These are phyloP conservation scores for Secale cereale DNA, from an alignment of 176 grass and related monocot species.

Conservation along the genomic window DNA sequence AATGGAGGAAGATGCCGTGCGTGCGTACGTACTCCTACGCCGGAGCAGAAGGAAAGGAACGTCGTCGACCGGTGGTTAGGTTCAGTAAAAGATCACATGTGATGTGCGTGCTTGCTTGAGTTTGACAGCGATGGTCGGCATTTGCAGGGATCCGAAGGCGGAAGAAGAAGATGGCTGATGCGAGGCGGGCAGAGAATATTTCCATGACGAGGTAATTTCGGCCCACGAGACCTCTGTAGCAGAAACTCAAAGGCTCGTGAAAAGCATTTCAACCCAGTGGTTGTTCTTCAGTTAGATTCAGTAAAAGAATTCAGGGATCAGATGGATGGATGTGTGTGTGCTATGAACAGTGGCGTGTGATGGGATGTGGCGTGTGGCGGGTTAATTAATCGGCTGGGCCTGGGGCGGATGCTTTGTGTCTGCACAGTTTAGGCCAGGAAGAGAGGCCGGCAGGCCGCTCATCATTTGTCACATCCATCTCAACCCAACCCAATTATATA, in stretches of 20 bases:
- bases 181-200: background rate
- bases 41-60: too few relatives aligned
- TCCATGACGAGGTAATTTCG: background rate
- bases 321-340: background rate
- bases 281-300: background rate
- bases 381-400: background rate
- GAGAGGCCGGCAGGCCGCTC: background rate
- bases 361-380: background rate
- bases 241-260: background rate
- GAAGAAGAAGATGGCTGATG: background rate
- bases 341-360: background rate
- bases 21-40: background rate
- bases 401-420: background rate
- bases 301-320: background rate
- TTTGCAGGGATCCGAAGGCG: background rate
- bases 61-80: too few relatives aligned
- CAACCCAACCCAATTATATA: background rate
- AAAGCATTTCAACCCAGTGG: too few relatives aligned
- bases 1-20: background rate
- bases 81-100: background rate
- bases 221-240: too few relatives aligned
- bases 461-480: background rate
- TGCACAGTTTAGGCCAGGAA: background rate
- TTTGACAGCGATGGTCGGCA: background rate
- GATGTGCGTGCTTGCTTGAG: background rate